Evolutionary conservation across 192 early-diverging fungal species (phyloP).

Genomic region (Backusella tarrabulga): DNA sequence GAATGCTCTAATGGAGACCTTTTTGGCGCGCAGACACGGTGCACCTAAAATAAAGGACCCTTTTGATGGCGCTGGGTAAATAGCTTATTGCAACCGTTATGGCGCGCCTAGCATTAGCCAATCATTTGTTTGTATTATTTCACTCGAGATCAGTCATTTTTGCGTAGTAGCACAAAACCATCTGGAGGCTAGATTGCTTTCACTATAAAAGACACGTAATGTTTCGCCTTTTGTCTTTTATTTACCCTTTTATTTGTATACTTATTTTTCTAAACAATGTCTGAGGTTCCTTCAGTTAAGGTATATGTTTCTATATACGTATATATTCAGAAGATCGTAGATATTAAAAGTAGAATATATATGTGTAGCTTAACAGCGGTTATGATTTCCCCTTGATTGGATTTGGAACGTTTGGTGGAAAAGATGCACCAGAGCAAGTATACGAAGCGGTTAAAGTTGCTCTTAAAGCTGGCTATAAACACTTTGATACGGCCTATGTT

Average conservation of each 20-base stretch:
- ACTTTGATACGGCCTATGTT: slow-evolving; percentile 47
- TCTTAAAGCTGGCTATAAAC: slow-evolving; percentile 57
- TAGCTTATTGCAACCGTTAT: neutral
- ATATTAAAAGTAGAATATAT: neutral
- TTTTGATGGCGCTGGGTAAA: neutral
- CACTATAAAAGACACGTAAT: neutral
- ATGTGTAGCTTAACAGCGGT: slow-evolving; percentile 23
- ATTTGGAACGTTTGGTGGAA: slow-evolving; percentile 23
- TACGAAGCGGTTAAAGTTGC: slow-evolving; percentile 29
- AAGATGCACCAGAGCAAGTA: slow-evolving; percentile 20
- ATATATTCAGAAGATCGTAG: neutral
- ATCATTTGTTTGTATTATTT: neutral
- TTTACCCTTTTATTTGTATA: neutral
- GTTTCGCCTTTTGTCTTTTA: neutral
- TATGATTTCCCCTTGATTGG: slow-evolving; percentile 25
- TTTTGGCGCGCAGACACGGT: neutral
- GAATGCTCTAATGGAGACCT: neutral
- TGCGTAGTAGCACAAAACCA: neutral
- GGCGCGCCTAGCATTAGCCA: neutral
- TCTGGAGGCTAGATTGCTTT: neutral
- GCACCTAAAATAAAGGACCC: neutral
- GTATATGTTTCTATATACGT: neutral
- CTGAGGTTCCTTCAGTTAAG: slow-evolving; percentile 6
- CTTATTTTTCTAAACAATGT: neutral
- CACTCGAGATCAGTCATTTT: neutral